Evolutionary conservation across 257 asterid species (phyloP).

Genomic region (Handroanthus guayacan): DNA sequence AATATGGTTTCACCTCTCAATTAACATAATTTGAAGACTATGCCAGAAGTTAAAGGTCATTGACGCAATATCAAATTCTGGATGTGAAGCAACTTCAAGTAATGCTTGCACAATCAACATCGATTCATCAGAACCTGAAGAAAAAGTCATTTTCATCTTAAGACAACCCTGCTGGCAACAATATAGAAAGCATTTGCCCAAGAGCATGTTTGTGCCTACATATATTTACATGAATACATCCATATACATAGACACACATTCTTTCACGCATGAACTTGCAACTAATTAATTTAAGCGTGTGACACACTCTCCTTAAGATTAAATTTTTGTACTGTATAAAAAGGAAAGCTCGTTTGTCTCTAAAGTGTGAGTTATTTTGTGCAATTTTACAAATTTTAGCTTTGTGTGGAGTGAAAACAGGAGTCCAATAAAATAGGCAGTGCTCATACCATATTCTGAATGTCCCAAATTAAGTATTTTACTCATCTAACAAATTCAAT

Average conservation of each 20-base stretch:
- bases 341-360: no score
- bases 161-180: constrained; percentile 16
- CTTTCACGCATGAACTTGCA: not conserved
- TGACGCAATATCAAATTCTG: constrained; percentile 96
- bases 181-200: constrained; percentile 21
- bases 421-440: no score
- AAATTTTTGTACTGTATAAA: not conserved
- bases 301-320: constrained; percentile 19
- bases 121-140: constrained; percentile 97
- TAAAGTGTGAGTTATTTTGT: no score
- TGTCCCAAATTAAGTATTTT: no score
- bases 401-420: no score
- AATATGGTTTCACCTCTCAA: constrained; percentile 66
- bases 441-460: no score
- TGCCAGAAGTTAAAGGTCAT: constrained; percentile 99
- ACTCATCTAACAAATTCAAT: no score
- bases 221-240: not conserved
- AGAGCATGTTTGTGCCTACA: not conserved
- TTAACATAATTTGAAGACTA: constrained; percentile 80
- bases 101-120: constrained; percentile 92
- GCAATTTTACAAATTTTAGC: no score
- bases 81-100: constrained; percentile 96
- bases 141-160: constrained; percentile 36
- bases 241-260: constrained; percentile 9
- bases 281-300: constrained; percentile 3